Conservation (phyloP, 108 stramenopile species). For the Epithemia pelagica region DNA sequence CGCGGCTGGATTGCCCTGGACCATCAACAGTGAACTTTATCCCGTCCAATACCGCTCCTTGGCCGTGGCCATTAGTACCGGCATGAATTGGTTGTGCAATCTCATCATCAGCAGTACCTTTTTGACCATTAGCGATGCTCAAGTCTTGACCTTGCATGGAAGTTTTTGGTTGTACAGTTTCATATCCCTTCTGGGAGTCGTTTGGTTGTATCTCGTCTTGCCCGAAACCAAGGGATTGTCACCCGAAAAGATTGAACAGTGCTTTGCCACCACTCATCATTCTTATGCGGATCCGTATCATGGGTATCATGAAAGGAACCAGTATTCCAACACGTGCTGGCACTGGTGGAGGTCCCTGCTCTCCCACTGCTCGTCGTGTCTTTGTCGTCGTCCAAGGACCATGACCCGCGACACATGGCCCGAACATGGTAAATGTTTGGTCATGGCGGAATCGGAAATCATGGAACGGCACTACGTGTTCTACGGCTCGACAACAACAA, state of each 20-base stretch:
- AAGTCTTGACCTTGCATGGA: conserved; percentile 45
- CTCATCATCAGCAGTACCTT: conserved; percentile 62
- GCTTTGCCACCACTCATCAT: too few species aligned
- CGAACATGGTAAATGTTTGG: too few species aligned
- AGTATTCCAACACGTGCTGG: too few species aligned
- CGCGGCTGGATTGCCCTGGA: conserved; percentile 75
- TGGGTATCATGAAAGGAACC: too few species aligned
- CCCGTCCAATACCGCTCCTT: conserved; percentile 50
- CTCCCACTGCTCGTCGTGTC: too few species aligned
- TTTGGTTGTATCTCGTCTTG: conserved; percentile 40
- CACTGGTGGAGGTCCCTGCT: too few species aligned
- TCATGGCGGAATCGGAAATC: too few species aligned
- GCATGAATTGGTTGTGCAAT: conserved; percentile 71
- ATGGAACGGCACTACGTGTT: too few species aligned
- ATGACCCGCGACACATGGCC: too few species aligned
- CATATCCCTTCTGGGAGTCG: conserved; percentile 35
- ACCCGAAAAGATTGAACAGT: conserved; percentile 60
- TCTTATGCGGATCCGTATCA: too few species aligned
- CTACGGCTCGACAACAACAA: too few species aligned
- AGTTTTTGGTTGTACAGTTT: conserved; percentile 65
- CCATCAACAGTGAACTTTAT: conserved; percentile 81
- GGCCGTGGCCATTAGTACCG: conserved; percentile 48
- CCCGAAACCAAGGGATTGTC: conserved; percentile 78
- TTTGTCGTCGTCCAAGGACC: too few species aligned
- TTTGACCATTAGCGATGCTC: conserved; percentile 45